Conservation (phyloP, 2,329 filamentous ascomycete species). For the Aspergillaceae sp. region DNA sequence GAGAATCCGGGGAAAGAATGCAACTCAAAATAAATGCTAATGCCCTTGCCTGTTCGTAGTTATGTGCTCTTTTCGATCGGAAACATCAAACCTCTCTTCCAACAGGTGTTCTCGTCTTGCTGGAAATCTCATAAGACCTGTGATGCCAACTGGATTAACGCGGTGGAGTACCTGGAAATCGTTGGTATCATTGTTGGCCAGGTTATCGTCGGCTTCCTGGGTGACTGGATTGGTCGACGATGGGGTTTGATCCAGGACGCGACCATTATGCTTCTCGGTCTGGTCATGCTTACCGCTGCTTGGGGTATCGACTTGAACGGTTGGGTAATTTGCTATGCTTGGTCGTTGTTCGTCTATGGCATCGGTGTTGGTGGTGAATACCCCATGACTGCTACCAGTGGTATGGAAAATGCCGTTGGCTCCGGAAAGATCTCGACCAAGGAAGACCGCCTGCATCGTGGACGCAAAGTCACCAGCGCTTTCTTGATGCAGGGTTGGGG, state of each 20-base stretch:
- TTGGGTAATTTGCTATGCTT: conserved; percentile 96
- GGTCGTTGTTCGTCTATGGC: conserved; percentile 87
- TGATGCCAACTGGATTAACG: conserved; percentile 68
- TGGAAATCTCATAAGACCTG: conserved; percentile 64
- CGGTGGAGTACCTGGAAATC: conserved; percentile 87
- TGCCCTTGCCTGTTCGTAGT: conserved; percentile 32
- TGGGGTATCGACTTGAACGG: conserved; percentile 84
- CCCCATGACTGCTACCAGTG: conserved; percentile 90
- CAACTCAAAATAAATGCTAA: not conserved
- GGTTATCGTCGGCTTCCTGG: conserved; percentile 71
- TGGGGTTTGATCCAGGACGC: conserved; percentile 96
- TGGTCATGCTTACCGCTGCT: conserved; percentile 81
- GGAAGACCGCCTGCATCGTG: conserved; percentile 89
- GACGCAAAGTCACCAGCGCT: conserved; percentile 87
- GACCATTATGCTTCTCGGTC: conserved; percentile 83
- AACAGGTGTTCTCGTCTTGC: conserved; percentile 65
- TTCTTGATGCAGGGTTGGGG: conserved; percentile 99
- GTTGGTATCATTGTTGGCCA: conserved; percentile 93
- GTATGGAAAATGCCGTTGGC: conserved; percentile 85
- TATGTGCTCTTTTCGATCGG: conserved; percentile 97
- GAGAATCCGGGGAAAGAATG: not conserved
- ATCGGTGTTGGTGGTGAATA: conserved; percentile 68
- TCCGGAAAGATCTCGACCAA: conserved; percentile 79
- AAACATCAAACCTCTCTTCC: conserved; percentile 76
- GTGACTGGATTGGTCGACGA: conserved; percentile 77